phyloP scores from a whole-genome alignment of 345 rosid species.

The Syzygium aromaticum region DNA sequence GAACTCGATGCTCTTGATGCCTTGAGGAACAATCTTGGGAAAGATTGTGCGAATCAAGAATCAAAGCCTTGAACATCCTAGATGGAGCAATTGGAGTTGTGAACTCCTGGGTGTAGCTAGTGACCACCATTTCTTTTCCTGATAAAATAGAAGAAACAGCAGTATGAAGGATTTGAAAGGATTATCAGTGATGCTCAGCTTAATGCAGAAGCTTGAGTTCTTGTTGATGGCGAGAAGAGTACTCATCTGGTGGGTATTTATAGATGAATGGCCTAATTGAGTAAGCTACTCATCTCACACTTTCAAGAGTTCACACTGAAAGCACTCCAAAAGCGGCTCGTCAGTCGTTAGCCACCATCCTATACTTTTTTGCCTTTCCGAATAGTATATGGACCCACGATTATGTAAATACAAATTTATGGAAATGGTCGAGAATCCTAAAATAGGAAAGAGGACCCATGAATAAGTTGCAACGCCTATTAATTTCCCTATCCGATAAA shows the following conservation, averaged over 20 bases:
- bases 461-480: neutral
- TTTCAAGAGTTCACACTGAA: neutral
- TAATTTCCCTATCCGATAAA: neutral
- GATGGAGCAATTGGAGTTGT: neutral
- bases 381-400: neutral
- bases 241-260: neutral
- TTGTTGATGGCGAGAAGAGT: neutral
- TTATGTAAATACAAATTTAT: neutral
- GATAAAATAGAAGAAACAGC: neutral
- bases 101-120: neutral
- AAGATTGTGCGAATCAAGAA: constrained; percentile 7
- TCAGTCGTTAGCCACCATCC: neutral
- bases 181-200: neutral
- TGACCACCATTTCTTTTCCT: neutral
- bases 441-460: neutral
- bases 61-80: constrained; percentile 10
- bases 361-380: neutral
- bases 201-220: neutral
- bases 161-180: neutral
- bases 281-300: neutral
- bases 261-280: neutral
- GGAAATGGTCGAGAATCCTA: neutral
- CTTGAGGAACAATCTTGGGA: constrained; percentile 12
- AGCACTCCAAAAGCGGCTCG: neutral
- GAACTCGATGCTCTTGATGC: constrained; percentile 1